Base-by-base conservation (phyloP, 495 filamentous ascomycete species). In the Trichoderma parareesei region DNA sequence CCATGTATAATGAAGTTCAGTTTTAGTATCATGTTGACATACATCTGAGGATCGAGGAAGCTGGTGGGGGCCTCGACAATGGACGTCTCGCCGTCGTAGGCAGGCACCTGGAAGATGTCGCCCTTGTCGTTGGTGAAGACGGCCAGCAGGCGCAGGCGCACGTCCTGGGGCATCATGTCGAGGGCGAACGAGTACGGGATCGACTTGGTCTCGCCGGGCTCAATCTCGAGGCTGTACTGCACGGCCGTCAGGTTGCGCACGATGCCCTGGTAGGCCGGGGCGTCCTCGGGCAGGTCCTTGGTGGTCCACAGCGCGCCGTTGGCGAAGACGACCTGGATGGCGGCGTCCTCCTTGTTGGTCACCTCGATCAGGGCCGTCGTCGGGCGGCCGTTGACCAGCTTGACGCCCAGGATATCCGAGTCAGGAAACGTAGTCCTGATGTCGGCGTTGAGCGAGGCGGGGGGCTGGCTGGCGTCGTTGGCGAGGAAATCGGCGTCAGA, bases 11-110 rank as follows among this genome's bases (percentile, higher is more conserved):
- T 2, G 2, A 46, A n/a, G 16, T 5, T 16, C 6, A 46, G 43
- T 2, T 27, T 2, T 27, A 27, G 27, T 27, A 27, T 27, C 27
- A 27, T 27, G 27, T 27, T 27, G 1, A 27, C 27, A 27, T 82
- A 97, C 93, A 96, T 93, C 73, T 97, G 93, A 63, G 94, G 94
- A 74, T 98, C 94, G 69, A 98, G 89, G 73, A 98, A 84, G 81
- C 88, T 93, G 66, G 88, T 91, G 66, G 96, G 92, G 2, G 92
- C 86, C 78, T 98, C 94, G 35, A 97, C 91, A 64, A 98, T 86
- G 77, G 82, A 88, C 66, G 97, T 92, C 41, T 90, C 89, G 72
- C 88, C 89, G 74, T 96, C 92, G 81, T 89, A 93, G 43, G 90
- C 89, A 70, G 86, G 82, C 38, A 96, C 74, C 64, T 90, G 90